phyloP scores from a whole-genome alignment of 768 basidiomycete species.

The Suillus fuscotomentosus region DNA sequence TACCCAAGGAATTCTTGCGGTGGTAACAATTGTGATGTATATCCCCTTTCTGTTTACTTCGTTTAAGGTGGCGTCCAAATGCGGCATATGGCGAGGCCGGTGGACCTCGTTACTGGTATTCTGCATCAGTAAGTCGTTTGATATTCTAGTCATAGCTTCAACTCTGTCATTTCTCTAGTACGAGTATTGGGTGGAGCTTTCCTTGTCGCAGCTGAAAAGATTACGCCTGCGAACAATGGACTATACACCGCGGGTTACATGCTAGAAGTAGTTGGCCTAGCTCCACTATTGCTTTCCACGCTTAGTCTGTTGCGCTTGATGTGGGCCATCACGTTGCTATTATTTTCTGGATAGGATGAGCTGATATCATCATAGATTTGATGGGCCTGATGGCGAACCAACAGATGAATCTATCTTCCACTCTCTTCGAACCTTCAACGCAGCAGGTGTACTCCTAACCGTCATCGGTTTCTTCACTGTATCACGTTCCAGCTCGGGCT shows the following conservation, averaged over 20 bases:
- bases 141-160: background rate
- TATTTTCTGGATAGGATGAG: background rate
- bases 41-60: conserved; percentile 50
- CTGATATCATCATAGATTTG: conserved; percentile 22
- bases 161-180: conserved; percentile 34
- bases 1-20: conserved; percentile 51
- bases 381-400: conserved; percentile 23
- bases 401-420: conserved; percentile 14
- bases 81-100: conserved; percentile 58
- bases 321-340: conserved; percentile 21
- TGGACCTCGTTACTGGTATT: conserved; percentile 66
- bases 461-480: conserved; percentile 30
- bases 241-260: conserved; percentile 53
- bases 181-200: conserved; percentile 60
- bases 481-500: conserved; percentile 9
- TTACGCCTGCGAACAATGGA: conserved; percentile 36
- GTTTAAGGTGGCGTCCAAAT: conserved; percentile 44
- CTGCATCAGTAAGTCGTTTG: conserved; percentile 44
- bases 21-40: conserved; percentile 59
- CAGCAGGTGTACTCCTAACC: conserved; percentile 28
- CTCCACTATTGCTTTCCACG: conserved; percentile 37
- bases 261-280: conserved; percentile 37
- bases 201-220: conserved; percentile 51
- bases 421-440: conserved; percentile 27
- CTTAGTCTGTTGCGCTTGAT: conserved; percentile 34